A percentile compares a stretch with the other conserved stretches of the same genome.
Conservation (phyloP, 495 filamentous ascomycete species). For the Penicillium atrosanguineum region DNA sequence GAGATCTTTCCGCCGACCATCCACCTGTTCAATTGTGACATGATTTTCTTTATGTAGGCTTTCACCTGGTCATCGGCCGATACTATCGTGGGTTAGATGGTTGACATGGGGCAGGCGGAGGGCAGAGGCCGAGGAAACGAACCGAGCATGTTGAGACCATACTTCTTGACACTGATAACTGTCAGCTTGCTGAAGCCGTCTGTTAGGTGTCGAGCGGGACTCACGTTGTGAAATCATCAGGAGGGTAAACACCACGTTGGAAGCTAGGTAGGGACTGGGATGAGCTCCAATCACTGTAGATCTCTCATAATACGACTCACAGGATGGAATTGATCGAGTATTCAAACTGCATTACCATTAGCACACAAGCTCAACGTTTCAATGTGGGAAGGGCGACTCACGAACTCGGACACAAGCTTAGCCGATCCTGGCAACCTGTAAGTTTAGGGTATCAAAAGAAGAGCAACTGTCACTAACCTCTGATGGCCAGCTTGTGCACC, state of each 20-base stretch:
- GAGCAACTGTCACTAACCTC: slow-evolving; percentile 53
- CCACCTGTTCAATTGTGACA: slow-evolving; percentile 93
- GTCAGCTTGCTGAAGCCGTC: slow-evolving; percentile 2
- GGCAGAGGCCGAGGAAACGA: slow-evolving; percentile 16
- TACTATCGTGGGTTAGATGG: slow-evolving; percentile 46
- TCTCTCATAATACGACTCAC: slow-evolving; percentile 30
- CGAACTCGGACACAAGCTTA: slow-evolving; percentile 92
- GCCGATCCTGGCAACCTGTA: slow-evolving; percentile 58
- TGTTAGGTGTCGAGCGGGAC: slow-evolving; percentile 22
- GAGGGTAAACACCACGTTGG: slow-evolving; percentile 95
- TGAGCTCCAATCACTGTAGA: slow-evolving; percentile 1
- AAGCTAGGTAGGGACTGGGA: slow-evolving; percentile 52
- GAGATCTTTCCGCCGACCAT: slow-evolving; percentile 94
- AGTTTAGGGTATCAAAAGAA: slow-evolving; percentile 13
- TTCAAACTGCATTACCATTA: slow-evolving; percentile 67
- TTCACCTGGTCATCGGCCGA: slow-evolving; percentile 97
- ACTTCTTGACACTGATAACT: slow-evolving; percentile 80
- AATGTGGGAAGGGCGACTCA: slow-evolving; percentile 42
- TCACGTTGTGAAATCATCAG: slow-evolving; percentile 93
- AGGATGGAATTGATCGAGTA: slow-evolving; percentile 96
- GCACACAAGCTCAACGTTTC: not conserved
- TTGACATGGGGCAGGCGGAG: not conserved
- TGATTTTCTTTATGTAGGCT: slow-evolving; percentile 98
- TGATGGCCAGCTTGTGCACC: slow-evolving; percentile 88
- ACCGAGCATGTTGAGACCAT: slow-evolving; percentile 97